Evolutionary conservation across 2,329 filamentous ascomycete species (phyloP), one percentile per base, ranked within the genome.

Genomic region (Cordyceps farinosa): DNA sequence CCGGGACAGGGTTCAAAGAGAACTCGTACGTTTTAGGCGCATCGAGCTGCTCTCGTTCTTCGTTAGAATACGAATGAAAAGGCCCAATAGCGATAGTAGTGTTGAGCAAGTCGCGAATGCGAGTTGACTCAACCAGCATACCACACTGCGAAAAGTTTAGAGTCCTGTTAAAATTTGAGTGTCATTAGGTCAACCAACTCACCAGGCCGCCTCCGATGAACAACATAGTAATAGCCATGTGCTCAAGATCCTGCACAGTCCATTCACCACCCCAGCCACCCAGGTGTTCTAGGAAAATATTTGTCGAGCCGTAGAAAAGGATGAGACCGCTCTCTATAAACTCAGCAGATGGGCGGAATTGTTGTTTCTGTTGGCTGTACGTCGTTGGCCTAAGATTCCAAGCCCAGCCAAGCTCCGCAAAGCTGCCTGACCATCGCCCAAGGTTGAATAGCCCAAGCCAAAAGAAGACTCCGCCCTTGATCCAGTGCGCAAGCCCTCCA

Each of bases 381-480:
- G 70, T 70, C 65, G 75, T 80, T 3, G 92, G 92, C 65, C 90
- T 90, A 65, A 93, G 76, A 70, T 98, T 98, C 94, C 94, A 97
- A 0, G 92, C 91, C 94, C 94, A 98, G 67, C 94, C 94, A 63
- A 94, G 84, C 65, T 97, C 91, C 64, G 90, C 88, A 73, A 96
- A 98, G 73, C 90, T 90, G 32, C 94, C 94, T 71, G 92, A 87
- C 90, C 92, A 97, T 62, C 94, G 88, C 36, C 92, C 92, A 4
- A 98, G 82, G 0, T 91, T 96, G 65, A 97, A 78, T 27, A 97
- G 77, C 9, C 94, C 94, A 66, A 96, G 91, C 88, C 91, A 95
- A 78, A 97, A 92, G 80, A 98, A 98, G 61, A 98, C 90, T 3
- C 91, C 91, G 52, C 94, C 94, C 74, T 98, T 98, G 74, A 97